Evolutionary conservation across 495 filamentous ascomycete genomes (phyloP), one percentile per base, ranked within the genome.

Genomic region (Articulospora tetracladia): DNA sequence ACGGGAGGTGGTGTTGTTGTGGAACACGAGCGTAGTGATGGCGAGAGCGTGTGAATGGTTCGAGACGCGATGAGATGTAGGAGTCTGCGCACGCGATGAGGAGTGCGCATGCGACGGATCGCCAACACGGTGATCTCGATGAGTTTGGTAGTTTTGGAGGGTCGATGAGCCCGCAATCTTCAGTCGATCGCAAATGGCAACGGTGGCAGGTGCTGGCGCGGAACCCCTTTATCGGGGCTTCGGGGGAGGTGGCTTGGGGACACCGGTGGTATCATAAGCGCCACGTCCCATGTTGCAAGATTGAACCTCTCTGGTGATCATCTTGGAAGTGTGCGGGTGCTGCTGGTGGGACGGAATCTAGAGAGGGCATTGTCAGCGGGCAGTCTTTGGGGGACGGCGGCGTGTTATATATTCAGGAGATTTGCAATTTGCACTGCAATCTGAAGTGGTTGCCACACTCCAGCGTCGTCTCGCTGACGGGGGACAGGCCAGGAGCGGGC

Each of bases 181-280:
- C 13, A 26, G 60, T 55, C 36, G 53, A 44, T 57, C 61, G 24
- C 1, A 41, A 4, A 46, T 59, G 32, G 53, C 62, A 39, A 58
- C 48, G 19, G 19, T 53, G 46, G 52, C 54, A 3, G 28, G 34
- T 23, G 4, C 15, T 12, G 24, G n/a, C 53, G 30, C 7, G 27
- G 4, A 22, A 41, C 30, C 12, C 34, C 24, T 23, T 70, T 70
- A 68, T 60, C 69, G 71, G 52, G 79, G 79, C 77, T 80, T 81
- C 34, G 79, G 80, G 60, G 74, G 71, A 27, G 78, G 79, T 46
- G 79, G 79, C 70, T 83, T 83, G 28, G 76, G 77, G 11, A 82
- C 74, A 44, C 78, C 79, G 27, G 80, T 83, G 57, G 79, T 81
- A 67, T 83, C 80, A 61, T 83, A 83, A 49, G 79, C 79, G n/a